A percentile compares a stretch with the other conserved stretches of the same genome.
These are phyloP conservation scores for Coemansia sp. DNA, from an alignment of 192 early-diverging fungal species.

Conservation along the genomic window DNA sequence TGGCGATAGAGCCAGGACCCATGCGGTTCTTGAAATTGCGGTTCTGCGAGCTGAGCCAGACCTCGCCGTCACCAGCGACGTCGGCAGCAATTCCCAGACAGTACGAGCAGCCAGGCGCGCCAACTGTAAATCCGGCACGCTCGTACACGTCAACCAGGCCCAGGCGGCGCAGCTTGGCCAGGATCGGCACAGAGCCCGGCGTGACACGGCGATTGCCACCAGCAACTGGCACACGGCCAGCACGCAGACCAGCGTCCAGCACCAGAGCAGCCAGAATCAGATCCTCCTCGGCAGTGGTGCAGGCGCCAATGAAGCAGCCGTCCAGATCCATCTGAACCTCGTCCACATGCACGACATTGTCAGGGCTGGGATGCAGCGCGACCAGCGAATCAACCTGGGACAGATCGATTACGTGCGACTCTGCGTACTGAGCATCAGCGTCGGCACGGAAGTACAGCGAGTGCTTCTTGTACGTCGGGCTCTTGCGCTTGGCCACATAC, in stretches of 20 bases:
- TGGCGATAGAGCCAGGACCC: slow-evolving; percentile 78
- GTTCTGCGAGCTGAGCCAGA: slow-evolving; percentile 83
- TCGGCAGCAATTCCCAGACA: slow-evolving; percentile 79
- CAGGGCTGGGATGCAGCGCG: slow-evolving; percentile 72
- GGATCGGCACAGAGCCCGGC: slow-evolving; percentile 73
- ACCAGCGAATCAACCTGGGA: slow-evolving; percentile 67
- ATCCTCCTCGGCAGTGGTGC: slow-evolving; percentile 82
- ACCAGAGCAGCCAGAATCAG: slow-evolving; percentile 75
- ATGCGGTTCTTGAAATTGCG: slow-evolving; percentile 84
- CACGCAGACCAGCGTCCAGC: slow-evolving; percentile 70
- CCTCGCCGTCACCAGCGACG: slow-evolving; percentile 72
- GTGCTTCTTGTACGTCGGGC: slow-evolving; percentile 65
- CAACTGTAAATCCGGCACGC: slow-evolving; percentile 71
- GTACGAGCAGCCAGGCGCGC: slow-evolving; percentile 79
- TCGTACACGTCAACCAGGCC: slow-evolving; percentile 73
- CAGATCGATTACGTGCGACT: slow-evolving; percentile 74
- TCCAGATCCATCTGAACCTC: slow-evolving; percentile 68
- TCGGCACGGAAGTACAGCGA: slow-evolving; percentile 76
- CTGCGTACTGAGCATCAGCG: slow-evolving; percentile 72
- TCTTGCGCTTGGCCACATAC: slow-evolving; percentile 71
- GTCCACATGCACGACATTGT: slow-evolving; percentile 69
- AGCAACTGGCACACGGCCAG: slow-evolving; percentile 61
- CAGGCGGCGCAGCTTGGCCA: slow-evolving; percentile 74
- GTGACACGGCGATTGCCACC: slow-evolving; percentile 72
- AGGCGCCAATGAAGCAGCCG: slow-evolving; percentile 80